phyloP scores from a whole-genome alignment of 257 asterid genomes.

The Plantago ovata region DNA sequence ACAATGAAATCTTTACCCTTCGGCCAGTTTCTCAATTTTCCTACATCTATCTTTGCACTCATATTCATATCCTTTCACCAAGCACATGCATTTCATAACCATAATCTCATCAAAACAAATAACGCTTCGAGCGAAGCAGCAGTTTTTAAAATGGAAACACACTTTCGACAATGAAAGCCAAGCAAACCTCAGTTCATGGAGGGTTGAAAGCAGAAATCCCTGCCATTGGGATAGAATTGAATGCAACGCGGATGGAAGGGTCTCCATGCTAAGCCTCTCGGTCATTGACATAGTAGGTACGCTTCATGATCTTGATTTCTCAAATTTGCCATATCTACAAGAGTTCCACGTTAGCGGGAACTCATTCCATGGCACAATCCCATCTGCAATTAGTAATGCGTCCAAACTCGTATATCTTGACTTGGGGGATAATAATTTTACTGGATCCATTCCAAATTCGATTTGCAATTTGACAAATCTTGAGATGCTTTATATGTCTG shows the following conservation, averaged over 20 bases:
- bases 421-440: neutral
- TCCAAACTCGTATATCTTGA: neutral
- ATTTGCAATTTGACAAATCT: neutral
- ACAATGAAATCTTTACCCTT: neutral
- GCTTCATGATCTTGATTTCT: constrained; percentile 20
- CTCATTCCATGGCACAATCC: constrained; percentile 18
- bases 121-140: no score
- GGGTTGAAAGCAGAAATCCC: neutral
- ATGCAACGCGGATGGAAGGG: constrained; percentile 15
- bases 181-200: constrained; percentile 29
- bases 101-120: neutral
- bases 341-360: constrained; percentile 3
- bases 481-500: constrained; percentile 12
- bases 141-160: constrained; percentile 24
- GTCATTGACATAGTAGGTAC: constrained; percentile 20
- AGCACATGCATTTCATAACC: neutral
- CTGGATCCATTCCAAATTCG: neutral
- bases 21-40: neutral
- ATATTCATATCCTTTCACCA: neutral
- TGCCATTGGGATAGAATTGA: constrained; percentile 23
- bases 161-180: constrained; percentile 25
- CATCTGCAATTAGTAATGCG: neutral
- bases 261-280: constrained; percentile 15
- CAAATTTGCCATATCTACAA: constrained; percentile 12
- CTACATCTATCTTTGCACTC: neutral